Evolutionary conservation across 495 filamentous ascomycete species (phyloP).

Genomic region (Diplogelasinospora grovesii): DNA sequence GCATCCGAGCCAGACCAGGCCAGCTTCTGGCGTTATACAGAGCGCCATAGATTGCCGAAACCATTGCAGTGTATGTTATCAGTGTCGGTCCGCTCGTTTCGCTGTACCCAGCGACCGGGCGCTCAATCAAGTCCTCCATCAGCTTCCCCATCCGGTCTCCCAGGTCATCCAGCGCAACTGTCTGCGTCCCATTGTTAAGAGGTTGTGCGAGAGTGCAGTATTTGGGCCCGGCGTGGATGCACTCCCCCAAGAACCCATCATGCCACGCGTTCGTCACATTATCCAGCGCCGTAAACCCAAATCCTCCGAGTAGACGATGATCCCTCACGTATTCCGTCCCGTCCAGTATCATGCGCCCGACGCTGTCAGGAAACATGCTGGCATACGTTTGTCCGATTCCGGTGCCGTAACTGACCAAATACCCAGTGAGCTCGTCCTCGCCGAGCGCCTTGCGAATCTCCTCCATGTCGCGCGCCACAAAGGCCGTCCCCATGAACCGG

Average conservation of each 20-base stretch:
- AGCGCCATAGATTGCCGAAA: constrained; percentile 29
- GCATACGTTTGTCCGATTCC: constrained; percentile 54
- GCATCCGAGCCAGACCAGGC: constrained; percentile 31
- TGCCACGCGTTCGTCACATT: constrained; percentile 41
- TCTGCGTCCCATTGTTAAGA: constrained; percentile 16
- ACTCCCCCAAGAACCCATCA: constrained; percentile 43
- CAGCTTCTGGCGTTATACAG: constrained; percentile 37
- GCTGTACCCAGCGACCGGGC: constrained; percentile 29
- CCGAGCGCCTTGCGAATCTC: constrained; percentile 43
- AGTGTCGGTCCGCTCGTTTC: constrained; percentile 31
- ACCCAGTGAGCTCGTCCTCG: constrained; percentile 49
- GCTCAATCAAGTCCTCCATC: constrained; percentile 25
- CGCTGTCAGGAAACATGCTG: constrained; percentile 40
- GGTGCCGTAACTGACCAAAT: constrained; percentile 66
- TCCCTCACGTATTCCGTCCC: constrained; percentile 45
- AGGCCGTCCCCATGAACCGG: constrained; percentile 36
- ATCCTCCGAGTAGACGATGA: constrained; percentile 35
- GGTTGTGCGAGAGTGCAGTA: constrained; percentile 34
- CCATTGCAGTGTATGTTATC: constrained; percentile 36
- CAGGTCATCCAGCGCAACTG: constrained; percentile 27
- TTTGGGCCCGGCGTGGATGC: constrained; percentile 36
- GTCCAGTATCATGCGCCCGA: constrained; percentile 42
- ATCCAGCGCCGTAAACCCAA: constrained; percentile 40
- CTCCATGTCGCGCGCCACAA: constrained; percentile 44
- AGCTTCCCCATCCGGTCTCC: constrained; percentile 30